Conservation (phyloP, 768 basidiomycete species). For the Lactarius tabidus region DNA sequence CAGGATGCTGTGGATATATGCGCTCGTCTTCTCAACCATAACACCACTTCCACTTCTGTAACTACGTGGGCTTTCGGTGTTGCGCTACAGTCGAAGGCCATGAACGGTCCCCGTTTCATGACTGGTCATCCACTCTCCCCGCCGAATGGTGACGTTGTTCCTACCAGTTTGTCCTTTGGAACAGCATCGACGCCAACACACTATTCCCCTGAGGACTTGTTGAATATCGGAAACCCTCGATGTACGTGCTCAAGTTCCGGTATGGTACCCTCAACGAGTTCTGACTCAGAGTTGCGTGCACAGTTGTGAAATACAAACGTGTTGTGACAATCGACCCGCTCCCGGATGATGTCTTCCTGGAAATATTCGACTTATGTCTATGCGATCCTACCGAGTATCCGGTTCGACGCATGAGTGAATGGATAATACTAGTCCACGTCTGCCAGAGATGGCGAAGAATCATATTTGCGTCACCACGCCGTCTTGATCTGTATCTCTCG, state of each 20-base stretch:
- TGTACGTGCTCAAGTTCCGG: neutral
- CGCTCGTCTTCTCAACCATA: neutral
- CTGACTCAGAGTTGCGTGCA: neutral
- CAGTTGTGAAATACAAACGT: neutral
- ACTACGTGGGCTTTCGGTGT: neutral
- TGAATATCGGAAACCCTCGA: neutral
- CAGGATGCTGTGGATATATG: neutral
- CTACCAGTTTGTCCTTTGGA: neutral
- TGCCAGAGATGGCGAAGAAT: neutral
- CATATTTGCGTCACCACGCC: neutral
- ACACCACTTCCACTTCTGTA: neutral
- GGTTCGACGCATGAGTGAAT: neutral
- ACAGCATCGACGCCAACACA: neutral
- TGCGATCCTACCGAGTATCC: neutral
- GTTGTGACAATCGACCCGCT: neutral
- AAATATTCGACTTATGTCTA: neutral
- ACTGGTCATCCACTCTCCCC: neutral
- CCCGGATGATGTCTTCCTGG: neutral
- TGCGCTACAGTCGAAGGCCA: neutral
- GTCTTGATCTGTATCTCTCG: neutral
- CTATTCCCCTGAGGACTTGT: neutral
- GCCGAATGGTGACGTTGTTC: neutral
- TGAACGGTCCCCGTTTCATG: no score
- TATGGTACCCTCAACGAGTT: neutral
- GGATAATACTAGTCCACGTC: neutral